A percentile compares a stretch with the other conserved stretches of the same genome.
phyloP scores from a whole-genome alignment of 1,284 basidiomycete genomes.

The Sporisorium iseilematis-ciliati region DNA sequence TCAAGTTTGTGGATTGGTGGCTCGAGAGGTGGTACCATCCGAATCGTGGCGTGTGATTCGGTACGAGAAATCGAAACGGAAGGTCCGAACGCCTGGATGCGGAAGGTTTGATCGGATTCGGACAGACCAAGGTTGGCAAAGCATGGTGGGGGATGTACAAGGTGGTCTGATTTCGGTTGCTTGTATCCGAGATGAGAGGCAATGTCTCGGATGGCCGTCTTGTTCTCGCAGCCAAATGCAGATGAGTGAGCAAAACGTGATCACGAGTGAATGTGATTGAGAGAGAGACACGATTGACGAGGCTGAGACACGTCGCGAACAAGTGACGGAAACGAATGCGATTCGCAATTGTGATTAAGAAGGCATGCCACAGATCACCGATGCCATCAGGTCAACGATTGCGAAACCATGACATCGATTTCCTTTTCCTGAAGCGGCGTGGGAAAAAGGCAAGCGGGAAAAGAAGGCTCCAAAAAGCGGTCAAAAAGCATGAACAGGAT shows the following conservation, averaged over 20 bases:
- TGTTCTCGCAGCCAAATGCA: conserved; percentile 1
- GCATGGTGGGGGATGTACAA: neutral
- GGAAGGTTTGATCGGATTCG: neutral
- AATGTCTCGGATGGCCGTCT: neutral
- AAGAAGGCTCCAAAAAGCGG: conserved; percentile 1
- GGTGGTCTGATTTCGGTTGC: neutral
- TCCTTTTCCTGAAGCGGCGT: neutral
- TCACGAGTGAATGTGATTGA: neutral
- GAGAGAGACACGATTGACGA: neutral
- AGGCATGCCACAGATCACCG: neutral
- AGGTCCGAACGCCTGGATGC: conserved; percentile 13
- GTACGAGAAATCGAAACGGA: neutral
- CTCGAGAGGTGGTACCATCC: neutral
- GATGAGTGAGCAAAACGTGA: neutral
- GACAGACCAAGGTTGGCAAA: neutral
- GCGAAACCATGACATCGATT: neutral
- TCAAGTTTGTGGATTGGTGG: neutral
- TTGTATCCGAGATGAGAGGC: neutral
- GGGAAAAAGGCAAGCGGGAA: neutral
- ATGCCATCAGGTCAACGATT: neutral
- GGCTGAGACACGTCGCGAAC: conserved; percentile 7
- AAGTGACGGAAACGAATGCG: neutral
- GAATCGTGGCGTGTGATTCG: conserved; percentile 8
- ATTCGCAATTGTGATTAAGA: neutral
- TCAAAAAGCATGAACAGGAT: too few relatives aligned